A percentile compares a stretch with the other conserved stretches of the same genome.
phyloP scores from a whole-genome alignment of 225 moss, liverwort and hornwort species.

The Straminergon stramineum region DNA sequence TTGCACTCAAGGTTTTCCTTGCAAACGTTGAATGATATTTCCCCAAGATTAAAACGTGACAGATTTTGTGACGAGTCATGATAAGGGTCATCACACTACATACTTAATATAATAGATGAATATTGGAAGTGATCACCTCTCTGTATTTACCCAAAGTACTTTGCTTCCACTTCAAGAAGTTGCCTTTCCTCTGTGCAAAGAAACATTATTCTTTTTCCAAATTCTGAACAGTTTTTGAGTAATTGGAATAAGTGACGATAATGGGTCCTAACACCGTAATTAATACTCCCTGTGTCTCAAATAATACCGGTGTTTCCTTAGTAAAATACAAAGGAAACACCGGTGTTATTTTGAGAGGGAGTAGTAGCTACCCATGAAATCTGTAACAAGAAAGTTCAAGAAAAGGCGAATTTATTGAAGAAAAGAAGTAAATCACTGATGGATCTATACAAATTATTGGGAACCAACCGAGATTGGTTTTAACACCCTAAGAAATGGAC shows the following conservation, averaged over 20 bases:
- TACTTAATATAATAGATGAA: neutral
- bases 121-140: neutral
- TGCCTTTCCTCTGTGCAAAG: no score
- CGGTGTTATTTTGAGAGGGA: no score
- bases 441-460: constrained; percentile 41
- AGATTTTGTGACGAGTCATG: no score
- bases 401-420: constrained; percentile 22
- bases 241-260: neutral
- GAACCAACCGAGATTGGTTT: constrained; percentile 9
- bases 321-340: no score
- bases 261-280: neutral
- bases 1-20: no score
- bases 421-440: constrained; percentile 10
- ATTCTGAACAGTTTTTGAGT: neutral
- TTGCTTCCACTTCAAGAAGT: neutral
- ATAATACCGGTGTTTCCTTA: no score
- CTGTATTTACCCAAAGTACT: neutral
- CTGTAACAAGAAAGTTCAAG: neutral
- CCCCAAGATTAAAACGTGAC: no score
- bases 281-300: no score
- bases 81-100: no score
- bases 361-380: neutral
- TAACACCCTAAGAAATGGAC: constrained; percentile 18
- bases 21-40: no score
- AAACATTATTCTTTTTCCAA: neutral